phyloP scores from a whole-genome alignment of 1,284 basidiomycete species.

The Puccinia sorghi region DNA sequence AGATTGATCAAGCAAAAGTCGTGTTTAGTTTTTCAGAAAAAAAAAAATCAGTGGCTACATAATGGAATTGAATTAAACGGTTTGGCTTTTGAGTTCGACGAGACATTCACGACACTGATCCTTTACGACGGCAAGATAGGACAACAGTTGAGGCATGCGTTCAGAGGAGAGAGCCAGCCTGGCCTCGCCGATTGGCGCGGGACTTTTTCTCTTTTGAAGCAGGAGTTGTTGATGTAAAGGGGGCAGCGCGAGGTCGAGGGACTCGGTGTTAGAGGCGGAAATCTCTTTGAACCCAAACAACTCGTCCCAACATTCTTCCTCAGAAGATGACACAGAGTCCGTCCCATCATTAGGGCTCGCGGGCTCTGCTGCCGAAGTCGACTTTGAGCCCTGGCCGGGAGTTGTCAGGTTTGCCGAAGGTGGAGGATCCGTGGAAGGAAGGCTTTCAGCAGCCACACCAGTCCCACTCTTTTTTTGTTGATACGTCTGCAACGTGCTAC shows the following conservation, averaged over 20 bases:
- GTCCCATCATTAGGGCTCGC: not conserved
- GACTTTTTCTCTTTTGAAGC: not conserved
- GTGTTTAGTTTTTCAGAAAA: not conserved
- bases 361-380: not conserved
- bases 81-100: conserved; percentile 37
- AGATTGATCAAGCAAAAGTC: not conserved
- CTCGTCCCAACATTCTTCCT: conserved; percentile 48
- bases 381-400: not conserved
- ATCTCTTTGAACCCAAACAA: conserved; percentile 25
- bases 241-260: conserved; percentile 17
- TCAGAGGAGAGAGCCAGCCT: conserved; percentile 38
- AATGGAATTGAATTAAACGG: conserved; percentile 1
- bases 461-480: not conserved
- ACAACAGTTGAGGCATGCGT: conserved; percentile 30
- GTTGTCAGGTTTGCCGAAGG: not conserved
- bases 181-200: not conserved
- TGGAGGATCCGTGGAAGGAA: not conserved
- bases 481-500: not conserved
- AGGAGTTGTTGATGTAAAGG: not conserved
- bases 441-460: not conserved
- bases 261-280: not conserved
- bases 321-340: not conserved
- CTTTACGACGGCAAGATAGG: conserved; percentile 19
- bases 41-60: not conserved
- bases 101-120: conserved; percentile 24